phyloP scores from a whole-genome alignment of 257 asterid species.

The Eucommia ulmoides region DNA sequence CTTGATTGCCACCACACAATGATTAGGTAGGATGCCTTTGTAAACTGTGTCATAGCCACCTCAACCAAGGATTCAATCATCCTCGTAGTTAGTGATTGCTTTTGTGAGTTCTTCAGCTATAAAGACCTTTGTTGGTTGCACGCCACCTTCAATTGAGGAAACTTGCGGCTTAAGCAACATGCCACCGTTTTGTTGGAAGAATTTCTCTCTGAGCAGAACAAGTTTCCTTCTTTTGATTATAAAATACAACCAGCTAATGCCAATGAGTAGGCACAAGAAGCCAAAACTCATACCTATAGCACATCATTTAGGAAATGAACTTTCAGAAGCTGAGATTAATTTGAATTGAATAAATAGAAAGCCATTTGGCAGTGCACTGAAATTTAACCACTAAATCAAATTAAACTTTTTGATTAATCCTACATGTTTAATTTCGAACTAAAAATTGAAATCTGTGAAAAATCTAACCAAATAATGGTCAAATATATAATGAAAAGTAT shows the following conservation, averaged over 20 bases:
- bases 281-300: conserved; percentile 38
- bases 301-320: no score
- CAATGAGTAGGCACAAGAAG: conserved; percentile 34
- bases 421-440: no score
- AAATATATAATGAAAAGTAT: no score
- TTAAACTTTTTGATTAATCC: no score
- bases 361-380: no score
- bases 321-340: no score
- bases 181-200: conserved; percentile 79
- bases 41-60: conserved; percentile 78
- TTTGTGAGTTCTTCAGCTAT: conserved; percentile 45
- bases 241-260: conserved; percentile 41
- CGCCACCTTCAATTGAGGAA: conserved; percentile 28
- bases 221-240: conserved; percentile 35
- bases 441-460: no score
- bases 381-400: no score
- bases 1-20: conserved; percentile 50
- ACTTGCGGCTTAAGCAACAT: conserved; percentile 39
- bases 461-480: no score
- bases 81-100: conserved; percentile 50
- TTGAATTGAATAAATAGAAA: no score
- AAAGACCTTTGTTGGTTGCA: no score
- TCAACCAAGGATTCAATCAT: conserved; percentile 45
- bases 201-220: conserved; percentile 33
- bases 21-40: conserved; percentile 45